Evolutionary conservation across 306 rosid genomes (phyloP).

Genomic region (Coriaria nepalensis): DNA sequence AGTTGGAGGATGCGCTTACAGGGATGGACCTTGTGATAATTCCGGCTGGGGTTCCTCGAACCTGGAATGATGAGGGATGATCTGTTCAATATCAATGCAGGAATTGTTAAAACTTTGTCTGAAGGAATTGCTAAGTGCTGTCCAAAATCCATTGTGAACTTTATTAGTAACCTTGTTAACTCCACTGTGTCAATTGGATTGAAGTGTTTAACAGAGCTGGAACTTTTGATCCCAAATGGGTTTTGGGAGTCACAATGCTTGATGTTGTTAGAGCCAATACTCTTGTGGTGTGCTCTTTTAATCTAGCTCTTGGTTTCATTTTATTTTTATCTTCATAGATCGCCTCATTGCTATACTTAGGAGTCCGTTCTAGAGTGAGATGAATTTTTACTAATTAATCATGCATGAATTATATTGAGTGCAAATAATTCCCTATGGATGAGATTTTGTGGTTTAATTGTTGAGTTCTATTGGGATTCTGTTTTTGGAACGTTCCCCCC

Average conservation of each 20-base stretch:
- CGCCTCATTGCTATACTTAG: no score
- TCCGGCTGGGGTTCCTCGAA: conserved; percentile 95
- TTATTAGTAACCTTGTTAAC: conserved; percentile 95
- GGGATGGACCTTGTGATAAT: conserved; percentile 81
- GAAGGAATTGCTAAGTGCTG: conserved; percentile 78
- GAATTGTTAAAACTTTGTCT: conserved; percentile 75
- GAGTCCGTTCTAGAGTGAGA: no score
- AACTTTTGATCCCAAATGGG: conserved; percentile 73
- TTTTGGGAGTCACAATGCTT: conserved; percentile 84
- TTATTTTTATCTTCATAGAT: background rate
- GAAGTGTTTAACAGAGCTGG: conserved; percentile 95
- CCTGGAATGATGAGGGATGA: conserved; percentile 99
- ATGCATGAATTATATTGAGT: no score
- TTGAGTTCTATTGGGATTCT: no score
- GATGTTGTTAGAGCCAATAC: conserved; percentile 95
- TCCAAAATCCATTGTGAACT: conserved; percentile 78
- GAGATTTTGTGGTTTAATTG: no score
- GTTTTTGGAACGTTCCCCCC: no score
- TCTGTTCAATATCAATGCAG: conserved; percentile 84
- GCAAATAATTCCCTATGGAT: no score
- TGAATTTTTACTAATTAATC: no score
- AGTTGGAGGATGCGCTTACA: conserved; percentile 73
- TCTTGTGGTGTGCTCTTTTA: conserved; percentile 47
- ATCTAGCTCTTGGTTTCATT: background rate
- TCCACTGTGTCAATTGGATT: conserved; percentile 83